Percentiles rank a stretch among this genome's conserved stretches.
phyloP scores from a whole-genome alignment of 1,139 yeast genomes.

The Diutina mesorugosa region DNA sequence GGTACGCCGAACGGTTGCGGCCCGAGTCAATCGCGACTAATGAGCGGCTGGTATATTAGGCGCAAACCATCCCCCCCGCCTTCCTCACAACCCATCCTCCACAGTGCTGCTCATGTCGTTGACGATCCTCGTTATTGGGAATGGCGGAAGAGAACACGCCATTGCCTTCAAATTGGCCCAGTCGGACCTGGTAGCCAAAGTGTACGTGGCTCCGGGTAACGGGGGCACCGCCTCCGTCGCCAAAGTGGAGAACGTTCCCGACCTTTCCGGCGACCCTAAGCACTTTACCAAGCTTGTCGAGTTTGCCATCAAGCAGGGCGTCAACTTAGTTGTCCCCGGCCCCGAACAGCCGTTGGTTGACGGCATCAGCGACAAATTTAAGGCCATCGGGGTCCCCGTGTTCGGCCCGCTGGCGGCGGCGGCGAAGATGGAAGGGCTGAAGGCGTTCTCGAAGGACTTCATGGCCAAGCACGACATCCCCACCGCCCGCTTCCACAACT shows the following conservation, averaged over 20 bases:
- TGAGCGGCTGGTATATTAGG: background rate
- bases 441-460: slow-evolving; percentile 86
- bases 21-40: background rate
- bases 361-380: slow-evolving; percentile 66
- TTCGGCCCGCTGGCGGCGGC: slow-evolving; percentile 91
- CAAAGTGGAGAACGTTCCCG: slow-evolving; percentile 60
- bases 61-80: background rate
- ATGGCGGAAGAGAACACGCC: slow-evolving; percentile 99
- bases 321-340: slow-evolving; percentile 84
- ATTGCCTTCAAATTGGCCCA: slow-evolving; percentile 84
- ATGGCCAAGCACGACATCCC: slow-evolving; percentile 90
- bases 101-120: slow-evolving; percentile 12
- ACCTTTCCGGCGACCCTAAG: slow-evolving; percentile 47
- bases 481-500: slow-evolving; percentile 81
- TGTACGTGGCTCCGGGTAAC: slow-evolving; percentile 94
- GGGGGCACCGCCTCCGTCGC: slow-evolving; percentile 58
- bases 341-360: slow-evolving; percentile 99
- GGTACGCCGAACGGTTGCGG: background rate
- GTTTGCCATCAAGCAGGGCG: slow-evolving; percentile 57
- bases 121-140: slow-evolving; percentile 81
- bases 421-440: slow-evolving; percentile 94
- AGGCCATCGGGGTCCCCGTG: slow-evolving; percentile 77
- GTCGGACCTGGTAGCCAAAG: slow-evolving; percentile 55
- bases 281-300: slow-evolving; percentile 37
- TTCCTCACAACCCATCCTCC: background rate